A percentile compares a stretch with the other conserved stretches of the same genome.
Evolutionary conservation across 2,329 filamentous ascomycete genomes (phyloP).

Genomic region (Aureobasidium sp.): DNA sequence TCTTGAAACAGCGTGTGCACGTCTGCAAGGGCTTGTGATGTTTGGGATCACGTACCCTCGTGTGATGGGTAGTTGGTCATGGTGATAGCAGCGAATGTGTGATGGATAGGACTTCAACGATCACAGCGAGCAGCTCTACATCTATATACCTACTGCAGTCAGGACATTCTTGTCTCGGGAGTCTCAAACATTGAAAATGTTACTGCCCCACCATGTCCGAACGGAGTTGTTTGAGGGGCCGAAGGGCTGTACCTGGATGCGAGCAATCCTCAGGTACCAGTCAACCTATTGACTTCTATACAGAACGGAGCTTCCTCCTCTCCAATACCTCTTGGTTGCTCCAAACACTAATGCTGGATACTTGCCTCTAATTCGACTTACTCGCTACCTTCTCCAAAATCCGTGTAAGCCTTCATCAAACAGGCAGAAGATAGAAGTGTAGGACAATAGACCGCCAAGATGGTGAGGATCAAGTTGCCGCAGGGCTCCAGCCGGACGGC

Average conservation of each 20-base stretch:
- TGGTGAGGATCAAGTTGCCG: not conserved
- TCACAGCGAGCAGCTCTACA: not conserved
- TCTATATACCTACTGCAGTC: slow-evolving; percentile 2
- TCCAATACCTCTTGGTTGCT: not conserved
- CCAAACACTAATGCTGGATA: no score
- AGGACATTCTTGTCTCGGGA: not conserved
- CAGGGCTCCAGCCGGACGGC: not conserved
- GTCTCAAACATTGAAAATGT: slow-evolving; percentile 1
- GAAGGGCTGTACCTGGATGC: slow-evolving; percentile 4
- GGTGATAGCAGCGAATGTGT: not conserved
- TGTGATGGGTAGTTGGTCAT: slow-evolving; percentile 13
- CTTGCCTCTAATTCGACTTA: no score
- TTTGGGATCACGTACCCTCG: slow-evolving; percentile 12
- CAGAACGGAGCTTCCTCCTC: not conserved
- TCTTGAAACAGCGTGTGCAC: not conserved
- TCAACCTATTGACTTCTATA: not conserved
- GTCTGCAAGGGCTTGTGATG: not conserved
- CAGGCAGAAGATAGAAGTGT: not conserved
- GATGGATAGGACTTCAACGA: not conserved
- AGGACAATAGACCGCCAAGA: not conserved
- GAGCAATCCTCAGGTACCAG: slow-evolving; percentile 8
- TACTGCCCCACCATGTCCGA: slow-evolving; percentile 5
- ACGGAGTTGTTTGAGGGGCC: slow-evolving; percentile 10
- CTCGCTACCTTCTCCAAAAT: not conserved
- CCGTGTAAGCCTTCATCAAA: no score